Percentiles rank a stretch among this genome's conserved stretches.
Evolutionary conservation across 495 filamentous ascomycete genomes (phyloP).

Genomic region (Penicillium malachiteum): DNA sequence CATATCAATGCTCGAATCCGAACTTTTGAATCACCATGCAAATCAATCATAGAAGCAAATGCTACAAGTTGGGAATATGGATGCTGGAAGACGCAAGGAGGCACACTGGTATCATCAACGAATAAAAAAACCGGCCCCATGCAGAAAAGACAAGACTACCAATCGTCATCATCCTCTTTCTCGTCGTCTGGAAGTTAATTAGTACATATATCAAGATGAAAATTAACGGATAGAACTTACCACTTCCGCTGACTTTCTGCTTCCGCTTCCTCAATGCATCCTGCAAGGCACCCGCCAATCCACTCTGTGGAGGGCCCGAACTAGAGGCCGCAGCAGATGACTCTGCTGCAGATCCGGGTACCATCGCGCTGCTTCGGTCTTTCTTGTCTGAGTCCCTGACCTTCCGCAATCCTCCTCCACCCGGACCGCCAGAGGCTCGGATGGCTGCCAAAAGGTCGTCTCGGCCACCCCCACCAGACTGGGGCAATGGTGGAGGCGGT

Average conservation of each 20-base stretch:
- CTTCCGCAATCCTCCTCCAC: conserved; percentile 70
- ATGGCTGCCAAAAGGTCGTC: conserved; percentile 80
- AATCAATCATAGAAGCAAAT: conserved; percentile 14
- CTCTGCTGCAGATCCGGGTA: conserved; percentile 57
- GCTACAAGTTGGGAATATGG: conserved; percentile 19
- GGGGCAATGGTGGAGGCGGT: conserved; percentile 65
- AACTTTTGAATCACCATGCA: conserved; percentile 22
- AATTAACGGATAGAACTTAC: conserved; percentile 56
- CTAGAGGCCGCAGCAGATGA: conserved; percentile 48
- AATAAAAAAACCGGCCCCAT: conserved; percentile 9
- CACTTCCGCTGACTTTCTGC: conserved; percentile 84
- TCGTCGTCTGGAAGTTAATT: conserved; percentile 65
- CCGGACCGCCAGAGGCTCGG: conserved; percentile 69
- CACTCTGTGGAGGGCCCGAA: conserved; percentile 56
- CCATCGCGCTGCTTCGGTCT: conserved; percentile 73
- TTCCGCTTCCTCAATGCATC: conserved; percentile 76
- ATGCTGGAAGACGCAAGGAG: conserved; percentile 11
- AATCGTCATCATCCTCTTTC: conserved; percentile 74
- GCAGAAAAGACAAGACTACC: conserved; percentile 43
- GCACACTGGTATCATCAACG: conserved; percentile 21
- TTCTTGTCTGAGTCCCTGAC: conserved; percentile 73
- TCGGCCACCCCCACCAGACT: conserved; percentile 46
- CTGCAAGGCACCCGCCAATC: conserved; percentile 79
- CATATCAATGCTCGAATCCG: conserved; percentile 12
- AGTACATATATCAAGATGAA: conserved; percentile 6